Evolutionary conservation across 2,329 filamentous ascomycete species (phyloP).

Genomic region (Pseudogymnoascus sp.): DNA sequence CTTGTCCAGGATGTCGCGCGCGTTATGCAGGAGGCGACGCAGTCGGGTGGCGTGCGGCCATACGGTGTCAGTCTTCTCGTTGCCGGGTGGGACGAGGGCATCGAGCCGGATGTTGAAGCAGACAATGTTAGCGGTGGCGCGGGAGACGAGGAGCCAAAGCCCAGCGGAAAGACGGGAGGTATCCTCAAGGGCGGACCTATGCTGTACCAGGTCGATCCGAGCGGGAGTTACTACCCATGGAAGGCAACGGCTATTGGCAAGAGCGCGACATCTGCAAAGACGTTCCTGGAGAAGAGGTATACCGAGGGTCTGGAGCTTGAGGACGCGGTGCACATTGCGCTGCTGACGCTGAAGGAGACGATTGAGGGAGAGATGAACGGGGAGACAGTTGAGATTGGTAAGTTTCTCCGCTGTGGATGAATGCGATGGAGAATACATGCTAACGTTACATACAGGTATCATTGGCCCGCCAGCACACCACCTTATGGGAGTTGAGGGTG

Average conservation of each 20-base stretch:
- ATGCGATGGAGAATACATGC: constrained; percentile 10
- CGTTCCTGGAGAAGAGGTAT: constrained; percentile 98
- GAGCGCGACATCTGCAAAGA: constrained; percentile 96
- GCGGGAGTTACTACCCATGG: constrained; percentile 97
- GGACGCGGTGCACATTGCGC: constrained; percentile 95
- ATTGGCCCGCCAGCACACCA: constrained; percentile 91
- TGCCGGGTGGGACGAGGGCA: constrained; percentile 95
- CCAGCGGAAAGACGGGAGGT: constrained; percentile 81
- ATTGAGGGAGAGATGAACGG: constrained; percentile 99
- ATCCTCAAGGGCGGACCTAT: constrained; percentile 94
- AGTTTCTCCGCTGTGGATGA: neutral
- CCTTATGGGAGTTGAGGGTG: constrained; percentile 82
- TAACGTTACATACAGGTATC: constrained; percentile 55
- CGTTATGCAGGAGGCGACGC: constrained; percentile 98
- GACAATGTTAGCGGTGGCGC: constrained; percentile 42
- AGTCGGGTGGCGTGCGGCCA: constrained; percentile 92
- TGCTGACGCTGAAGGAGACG: constrained; percentile 95
- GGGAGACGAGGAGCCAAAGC: constrained; percentile 61
- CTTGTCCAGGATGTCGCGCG: constrained; percentile 95
- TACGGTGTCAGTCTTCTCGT: constrained; percentile 95
- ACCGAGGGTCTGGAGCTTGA: constrained; percentile 94
- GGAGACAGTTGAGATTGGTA: constrained; percentile 95
- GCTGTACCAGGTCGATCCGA: constrained; percentile 98
- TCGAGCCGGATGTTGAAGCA: constrained; percentile 72
- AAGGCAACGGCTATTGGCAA: constrained; percentile 99